These are phyloP conservation scores for Fusarium guadeloupense DNA, from an alignment of 2,329 filamentous ascomycete genomes.

Conservation along the genomic window DNA sequence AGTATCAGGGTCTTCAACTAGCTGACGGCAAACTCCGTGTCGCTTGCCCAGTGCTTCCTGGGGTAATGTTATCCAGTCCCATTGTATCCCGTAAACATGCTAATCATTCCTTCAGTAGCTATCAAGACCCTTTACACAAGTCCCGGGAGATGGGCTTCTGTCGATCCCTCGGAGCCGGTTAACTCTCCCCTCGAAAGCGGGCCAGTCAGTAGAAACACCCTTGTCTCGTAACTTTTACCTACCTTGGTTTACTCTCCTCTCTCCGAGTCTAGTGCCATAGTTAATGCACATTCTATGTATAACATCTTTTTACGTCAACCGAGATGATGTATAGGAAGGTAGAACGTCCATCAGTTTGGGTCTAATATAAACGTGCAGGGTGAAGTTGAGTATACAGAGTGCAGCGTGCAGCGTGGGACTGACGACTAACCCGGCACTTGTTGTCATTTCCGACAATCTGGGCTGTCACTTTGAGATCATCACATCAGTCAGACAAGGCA, in stretches of 20 bases:
- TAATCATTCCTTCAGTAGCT: too few species aligned
- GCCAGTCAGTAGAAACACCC: background rate
- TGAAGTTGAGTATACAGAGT: background rate
- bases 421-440: conserved; percentile 1
- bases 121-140: too few species aligned
- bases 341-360: too few species aligned
- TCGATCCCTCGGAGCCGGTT: conserved; percentile 13
- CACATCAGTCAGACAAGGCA: background rate
- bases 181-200: background rate
- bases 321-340: too few species aligned
- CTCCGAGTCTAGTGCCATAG: background rate
- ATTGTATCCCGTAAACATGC: too few species aligned
- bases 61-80: too few species aligned
- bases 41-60: background rate
- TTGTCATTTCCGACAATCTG: conserved; percentile 18
- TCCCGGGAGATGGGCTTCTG: conserved; percentile 13
- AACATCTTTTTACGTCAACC: background rate
- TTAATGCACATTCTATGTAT: background rate
- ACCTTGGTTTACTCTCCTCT: background rate
- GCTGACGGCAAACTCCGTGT: background rate
- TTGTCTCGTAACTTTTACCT: conserved; percentile 4
- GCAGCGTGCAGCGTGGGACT: background rate
- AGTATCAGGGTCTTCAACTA: background rate
- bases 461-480: background rate
- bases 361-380: too few species aligned